Evolutionary conservation across 192 early-diverging fungal species (phyloP).

Genomic region (Borealophlyctis nickersoniae): DNA sequence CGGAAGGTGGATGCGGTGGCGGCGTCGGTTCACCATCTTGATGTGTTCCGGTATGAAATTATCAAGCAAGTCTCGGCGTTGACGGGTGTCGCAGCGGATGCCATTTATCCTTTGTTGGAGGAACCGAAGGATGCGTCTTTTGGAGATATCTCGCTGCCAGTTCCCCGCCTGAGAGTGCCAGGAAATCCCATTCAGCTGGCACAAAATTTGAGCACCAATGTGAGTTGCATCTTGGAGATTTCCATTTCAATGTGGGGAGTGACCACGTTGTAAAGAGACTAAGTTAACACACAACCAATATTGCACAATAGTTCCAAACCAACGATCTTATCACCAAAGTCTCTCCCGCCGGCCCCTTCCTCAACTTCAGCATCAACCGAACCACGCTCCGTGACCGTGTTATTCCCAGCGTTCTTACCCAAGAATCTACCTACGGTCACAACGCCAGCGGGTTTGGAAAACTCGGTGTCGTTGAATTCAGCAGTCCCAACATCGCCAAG

Average conservation of each 20-base stretch:
- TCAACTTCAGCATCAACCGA: slow-evolving; percentile 33
- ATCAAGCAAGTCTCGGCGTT: slow-evolving; percentile 11
- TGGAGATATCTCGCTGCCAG: slow-evolving; percentile 26
- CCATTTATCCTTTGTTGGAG: slow-evolving; percentile 15
- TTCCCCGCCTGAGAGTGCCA: slow-evolving; percentile 23
- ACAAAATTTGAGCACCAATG: slow-evolving; percentile 21
- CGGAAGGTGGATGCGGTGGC: not conserved
- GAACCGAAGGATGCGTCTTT: slow-evolving; percentile 7
- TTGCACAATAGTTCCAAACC: slow-evolving; percentile 15
- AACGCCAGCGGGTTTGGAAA: slow-evolving; percentile 28
- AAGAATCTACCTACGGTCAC: slow-evolving; percentile 15
- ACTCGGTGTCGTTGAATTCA: slow-evolving; percentile 81
- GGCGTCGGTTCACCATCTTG: not conserved
- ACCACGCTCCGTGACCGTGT: slow-evolving; percentile 7
- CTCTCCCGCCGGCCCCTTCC: slow-evolving; percentile 19
- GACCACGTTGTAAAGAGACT: too few species aligned
- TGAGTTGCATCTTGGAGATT: not conserved
- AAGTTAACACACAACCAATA: not conserved
- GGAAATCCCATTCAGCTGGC: slow-evolving; percentile 30
- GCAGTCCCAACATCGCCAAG: slow-evolving; percentile 97
- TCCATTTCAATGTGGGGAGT: too few species aligned
- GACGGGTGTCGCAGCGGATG: slow-evolving; percentile 6
- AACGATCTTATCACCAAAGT: slow-evolving; percentile 22
- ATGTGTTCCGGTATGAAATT: slow-evolving; percentile 18
- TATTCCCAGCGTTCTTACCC: slow-evolving; percentile 18